phyloP scores from a whole-genome alignment of 1,139 yeast genomes.

The Pichia sp. region DNA sequence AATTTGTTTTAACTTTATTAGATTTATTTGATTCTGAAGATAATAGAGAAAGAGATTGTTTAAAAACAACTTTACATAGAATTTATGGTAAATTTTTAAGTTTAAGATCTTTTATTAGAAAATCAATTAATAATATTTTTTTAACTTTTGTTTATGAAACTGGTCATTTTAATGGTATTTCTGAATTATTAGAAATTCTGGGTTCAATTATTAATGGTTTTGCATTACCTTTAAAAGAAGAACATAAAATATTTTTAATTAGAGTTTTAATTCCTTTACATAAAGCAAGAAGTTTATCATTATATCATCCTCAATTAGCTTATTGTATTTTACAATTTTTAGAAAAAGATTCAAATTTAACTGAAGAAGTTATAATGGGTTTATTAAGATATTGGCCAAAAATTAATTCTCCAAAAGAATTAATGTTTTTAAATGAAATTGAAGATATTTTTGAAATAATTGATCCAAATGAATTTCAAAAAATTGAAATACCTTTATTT shows the following conservation, averaged over 20 bases:
- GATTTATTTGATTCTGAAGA: conserved; percentile 96
- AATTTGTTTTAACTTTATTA: conserved; percentile 70
- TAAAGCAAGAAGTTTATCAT: conserved; percentile 78
- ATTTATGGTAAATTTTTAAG: conserved; percentile 93
- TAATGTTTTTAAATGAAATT: conserved; percentile 89
- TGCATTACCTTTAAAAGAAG: conserved; percentile 95
- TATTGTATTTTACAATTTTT: conserved; percentile 95
- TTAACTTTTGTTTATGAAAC: conserved; percentile 93
- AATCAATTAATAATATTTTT: conserved; percentile 87
- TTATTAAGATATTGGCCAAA: conserved; percentile 95
- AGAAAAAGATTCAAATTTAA: conserved; percentile 85
- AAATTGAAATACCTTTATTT: conserved; percentile 88
- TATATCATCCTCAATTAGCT: conserved; percentile 94
- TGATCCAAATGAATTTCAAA: conserved; percentile 87
- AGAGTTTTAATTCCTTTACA: conserved; percentile 91
- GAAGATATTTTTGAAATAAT: conserved; percentile 96
- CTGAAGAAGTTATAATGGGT: conserved; percentile 95
- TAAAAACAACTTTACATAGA: conserved; percentile 91
- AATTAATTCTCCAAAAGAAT: conserved; percentile 89
- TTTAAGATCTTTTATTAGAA: conserved; percentile 83
- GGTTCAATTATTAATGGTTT: conserved; percentile 97
- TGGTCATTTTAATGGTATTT: conserved; percentile 92
- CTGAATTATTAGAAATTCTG: conserved; percentile 87
- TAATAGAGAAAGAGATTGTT: conserved; percentile 90
- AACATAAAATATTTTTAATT: conserved; percentile 85